Base-by-base conservation (phyloP, 2,329 filamentous ascomycete genomes). In the Hymenoscyphus fructigenus region DNA sequence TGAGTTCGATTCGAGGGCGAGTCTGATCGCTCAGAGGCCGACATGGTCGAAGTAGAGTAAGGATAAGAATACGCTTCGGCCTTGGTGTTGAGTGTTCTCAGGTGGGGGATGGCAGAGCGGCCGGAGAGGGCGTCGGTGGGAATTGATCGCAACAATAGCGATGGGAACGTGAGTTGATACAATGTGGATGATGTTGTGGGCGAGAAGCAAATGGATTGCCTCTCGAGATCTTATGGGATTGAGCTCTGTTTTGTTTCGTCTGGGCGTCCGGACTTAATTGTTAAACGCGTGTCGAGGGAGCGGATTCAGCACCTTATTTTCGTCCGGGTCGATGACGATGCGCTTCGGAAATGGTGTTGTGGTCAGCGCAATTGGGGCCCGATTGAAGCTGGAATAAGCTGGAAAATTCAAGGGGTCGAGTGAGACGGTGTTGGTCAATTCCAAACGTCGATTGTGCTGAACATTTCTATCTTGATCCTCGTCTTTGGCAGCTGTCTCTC, bases 1-100 rank as follows among this genome's bases (percentile, higher is more conserved):
- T 82, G 83, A 34, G 73, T 65, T 64, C 73, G 72, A 64, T 76
- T 74, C 56, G 77, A 73, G 62, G 77, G 74, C 34, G 72, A 60
- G n/a, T 71, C 66, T 36, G 72, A 66, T 47, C 62, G 70, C 17
- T 69, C 66, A 32, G 73, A 68, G 12, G 75, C 67, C 66, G 74
- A 68, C 73, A 75, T 76, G 28, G 73, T n/a, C n/a, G n/a, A n/a
- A n/a, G n/a, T 75, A 60, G 76, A 71, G 47, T 38, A 38, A 17
- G 47, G 26, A 61, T 73, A 75, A 10, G 57, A 66, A 59, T 62
- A 57, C 34, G 56, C 59, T 68, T 74, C 66, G 47, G 65, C 20
- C 55, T 60, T 67, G 65, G 62, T 62, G 61, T 71, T 70, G 57
- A 75, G 63, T 68, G 66, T 69, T 63, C 70, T 68, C 62, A 71